Base-by-base conservation (phyloP, 169 alveolate species). In the Plasmodium vivax region DNA sequence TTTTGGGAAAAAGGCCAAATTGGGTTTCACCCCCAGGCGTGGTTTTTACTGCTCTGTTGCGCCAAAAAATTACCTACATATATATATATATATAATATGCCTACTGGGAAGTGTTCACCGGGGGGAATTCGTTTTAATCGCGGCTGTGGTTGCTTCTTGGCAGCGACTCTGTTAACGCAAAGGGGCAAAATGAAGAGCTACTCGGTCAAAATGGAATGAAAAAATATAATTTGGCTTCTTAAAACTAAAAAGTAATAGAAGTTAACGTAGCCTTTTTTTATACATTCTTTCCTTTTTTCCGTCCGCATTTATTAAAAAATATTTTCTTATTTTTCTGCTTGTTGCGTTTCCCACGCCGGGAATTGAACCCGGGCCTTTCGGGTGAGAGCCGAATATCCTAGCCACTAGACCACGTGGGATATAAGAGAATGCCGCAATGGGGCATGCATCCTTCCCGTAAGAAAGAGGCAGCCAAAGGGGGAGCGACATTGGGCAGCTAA, bases 311-410 rank as follows among this genome's bases (percentile, higher is more conserved):
- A 14, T 14, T 51, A 51, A 80, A 41, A 80, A 38, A 79, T 7
- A 79, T 23, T 80, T 36, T 30, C 1, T 41, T 1, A 8, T n/a
- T 36, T 32, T 71, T 9, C 6, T 27, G 32, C 36, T 58, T 68
- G 0, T 68, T 27, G n/a, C 0, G 0, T 74, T 85, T 85, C 93
- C 93, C 93, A 85, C 82, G 93, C 93, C 93, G 93, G 93, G 93
- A 85, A 85, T 85, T 85, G 93, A 85, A 85, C 93, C 93, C 93
- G 93, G 93, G 93, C 93, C 93, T 85, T 85, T 85, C 93, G 93
- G 93, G 93, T 85, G 93, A 85, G 93, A 85, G 93, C 93, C 93
- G 93, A 85, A 85, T 85, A 85, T 85, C 93, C 93, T 85, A 85
- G 93, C 93, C 93, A 85, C 93, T 85, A 85, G 93, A 85, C 93